Base-by-base conservation (phyloP, 345 rosid species). In the Cochlearia excelsa region DNA sequence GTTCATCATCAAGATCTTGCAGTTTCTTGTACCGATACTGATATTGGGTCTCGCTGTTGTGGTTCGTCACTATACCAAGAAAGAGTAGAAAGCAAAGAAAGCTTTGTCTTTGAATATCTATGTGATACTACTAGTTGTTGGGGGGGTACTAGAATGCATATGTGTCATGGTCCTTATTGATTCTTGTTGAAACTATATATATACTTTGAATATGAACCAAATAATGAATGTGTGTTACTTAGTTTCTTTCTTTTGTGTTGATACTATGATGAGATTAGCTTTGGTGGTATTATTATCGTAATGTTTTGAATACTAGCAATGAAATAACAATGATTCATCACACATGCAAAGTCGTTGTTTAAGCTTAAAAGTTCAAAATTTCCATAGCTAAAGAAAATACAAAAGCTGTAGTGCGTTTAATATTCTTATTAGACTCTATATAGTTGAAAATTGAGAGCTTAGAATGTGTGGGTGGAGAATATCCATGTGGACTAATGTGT, bases 21-120 rank as follows among this genome's bases (percentile, higher is more conserved):
- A 89, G 67, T 80, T 89, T 70, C 86, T 93, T 0, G 88, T 93
- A 42, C 99, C 99, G 3, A 80, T 93, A 61, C 31, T 89, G 70
- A 87, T 93, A 59, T 64, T 93, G 78, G 97, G 94, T 28, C 62
- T 89, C 47, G 97, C 99, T 41, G 57, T 89, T 30, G 79, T 69
- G 0, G 94, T 87, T 9, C 87, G 96, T 41, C 69, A 79, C 28
- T 89, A 65, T 79, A 87, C 97, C 71, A 93, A 87, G 80, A 86
- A 93, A 78, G 97, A 92, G 37, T 81, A 83, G 79, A 38, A 46
- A 45, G 49, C 11, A 5, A 27, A 46, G 66, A 48, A 29, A 51
- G 33, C 26, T 3, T 27, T 61, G 9, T 1, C 41, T 61, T 43
- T 45, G 54, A 46, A 40, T 58, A 16, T 33, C 46, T 33, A 41